Percentiles rank a stretch among this genome's conserved stretches.
phyloP scores from a whole-genome alignment of 306 rosid genomes.

The Datisca glomerata region DNA sequence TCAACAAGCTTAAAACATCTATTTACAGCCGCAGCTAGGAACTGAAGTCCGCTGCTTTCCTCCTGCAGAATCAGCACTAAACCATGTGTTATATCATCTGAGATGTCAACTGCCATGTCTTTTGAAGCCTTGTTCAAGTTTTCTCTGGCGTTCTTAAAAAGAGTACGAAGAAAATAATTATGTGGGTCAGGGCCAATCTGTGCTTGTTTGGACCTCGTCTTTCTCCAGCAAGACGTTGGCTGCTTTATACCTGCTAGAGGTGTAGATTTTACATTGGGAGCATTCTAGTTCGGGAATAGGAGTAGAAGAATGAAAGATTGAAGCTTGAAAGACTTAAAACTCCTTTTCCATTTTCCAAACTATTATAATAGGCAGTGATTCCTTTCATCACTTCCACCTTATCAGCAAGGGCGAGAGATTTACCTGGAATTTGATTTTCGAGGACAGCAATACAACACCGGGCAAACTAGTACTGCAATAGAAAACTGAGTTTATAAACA shows the following conservation, averaged over 20 bases:
- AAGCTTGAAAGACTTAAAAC: slow-evolving; percentile 12
- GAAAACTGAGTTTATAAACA: background rate
- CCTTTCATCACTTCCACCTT: slow-evolving; percentile 24
- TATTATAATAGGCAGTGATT: slow-evolving; percentile 5
- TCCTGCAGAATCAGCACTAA: slow-evolving; percentile 27
- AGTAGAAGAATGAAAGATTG: slow-evolving; percentile 11
- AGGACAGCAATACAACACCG: slow-evolving; percentile 22
- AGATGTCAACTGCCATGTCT: slow-evolving; percentile 26
- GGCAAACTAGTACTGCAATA: background rate
- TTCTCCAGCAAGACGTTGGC: too few relatives aligned
- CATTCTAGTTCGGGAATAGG: too few relatives aligned
- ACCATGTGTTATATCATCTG: slow-evolving; percentile 84
- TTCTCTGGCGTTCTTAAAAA: too few relatives aligned
- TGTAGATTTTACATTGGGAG: too few relatives aligned
- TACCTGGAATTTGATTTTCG: slow-evolving; percentile 25
- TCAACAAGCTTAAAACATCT: slow-evolving; percentile 67
- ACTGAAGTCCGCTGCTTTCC: slow-evolving; percentile 35
- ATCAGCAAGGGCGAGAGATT: slow-evolving; percentile 21
- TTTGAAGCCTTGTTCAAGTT: too few relatives aligned
- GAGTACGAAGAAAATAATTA: too few relatives aligned
- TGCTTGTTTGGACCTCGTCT: too few relatives aligned
- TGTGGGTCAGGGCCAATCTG: too few relatives aligned
- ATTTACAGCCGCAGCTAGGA: slow-evolving; percentile 18
- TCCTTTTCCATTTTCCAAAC: slow-evolving; percentile 24
- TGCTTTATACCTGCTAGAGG: too few relatives aligned